These are phyloP conservation scores for Ensete glaucum DNA, from an alignment of 176 grass and related monocot species.

Conservation along the genomic window DNA sequence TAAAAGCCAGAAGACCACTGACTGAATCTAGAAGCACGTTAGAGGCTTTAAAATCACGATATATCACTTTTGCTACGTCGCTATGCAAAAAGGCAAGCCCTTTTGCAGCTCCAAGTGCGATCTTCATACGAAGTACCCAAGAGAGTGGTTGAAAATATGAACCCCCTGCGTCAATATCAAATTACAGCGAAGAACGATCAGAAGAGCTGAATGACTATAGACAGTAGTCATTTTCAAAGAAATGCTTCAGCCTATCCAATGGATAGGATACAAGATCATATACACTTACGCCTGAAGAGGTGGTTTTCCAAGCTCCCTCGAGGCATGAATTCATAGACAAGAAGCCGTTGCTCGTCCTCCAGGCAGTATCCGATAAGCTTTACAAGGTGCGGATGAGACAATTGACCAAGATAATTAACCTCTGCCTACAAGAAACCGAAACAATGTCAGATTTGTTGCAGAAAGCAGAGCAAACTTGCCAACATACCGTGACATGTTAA, in stretches of 20 bases:
- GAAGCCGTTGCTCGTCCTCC: conserved; percentile 83
- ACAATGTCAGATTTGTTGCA: neutral
- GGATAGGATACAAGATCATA: neutral
- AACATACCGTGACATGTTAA: too few relatives aligned
- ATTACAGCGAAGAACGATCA: conserved; percentile 8
- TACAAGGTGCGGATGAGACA: conserved; percentile 87
- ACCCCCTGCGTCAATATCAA: conserved; percentile 34
- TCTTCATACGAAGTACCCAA: conserved; percentile 74
- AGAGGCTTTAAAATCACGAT: conserved; percentile 92
- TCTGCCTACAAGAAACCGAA: conserved; percentile 52
- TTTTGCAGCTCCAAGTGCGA: conserved; percentile 68
- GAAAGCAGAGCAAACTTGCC: too few relatives aligned
- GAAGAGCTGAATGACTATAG: neutral
- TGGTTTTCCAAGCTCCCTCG: conserved; percentile 94
- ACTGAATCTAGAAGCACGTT: conserved; percentile 90
- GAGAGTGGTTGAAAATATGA: conserved; percentile 64
- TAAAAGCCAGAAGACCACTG: neutral
- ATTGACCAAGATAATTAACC: conserved; percentile 80
- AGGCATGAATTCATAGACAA: conserved; percentile 91
- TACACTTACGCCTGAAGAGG: conserved; percentile 83
- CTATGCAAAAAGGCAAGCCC: conserved; percentile 92
- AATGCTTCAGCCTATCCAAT: conserved; percentile 4
- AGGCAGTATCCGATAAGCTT: conserved; percentile 79
- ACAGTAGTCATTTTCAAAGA: neutral
- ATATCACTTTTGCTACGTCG: conserved; percentile 75